Evolutionary conservation across 331 rosid genomes (phyloP).

Genomic region (Quercus phellos): DNA sequence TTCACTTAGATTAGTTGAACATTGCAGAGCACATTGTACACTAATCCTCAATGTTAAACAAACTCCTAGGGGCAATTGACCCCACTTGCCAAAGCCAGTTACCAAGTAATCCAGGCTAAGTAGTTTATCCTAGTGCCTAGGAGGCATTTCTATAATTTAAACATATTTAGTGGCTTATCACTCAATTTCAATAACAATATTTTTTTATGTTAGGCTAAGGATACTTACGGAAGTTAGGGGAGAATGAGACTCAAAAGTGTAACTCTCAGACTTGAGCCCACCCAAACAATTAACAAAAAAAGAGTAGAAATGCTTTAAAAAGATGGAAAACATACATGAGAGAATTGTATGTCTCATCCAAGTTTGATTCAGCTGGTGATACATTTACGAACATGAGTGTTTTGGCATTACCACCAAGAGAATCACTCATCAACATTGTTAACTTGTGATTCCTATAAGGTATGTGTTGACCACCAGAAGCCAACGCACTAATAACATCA

Average conservation of each 20-base stretch:
- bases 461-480: constrained; percentile 89
- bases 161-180: neutral
- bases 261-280: neutral
- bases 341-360: constrained; percentile 92
- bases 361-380: constrained; percentile 79
- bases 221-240: neutral
- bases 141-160: neutral
- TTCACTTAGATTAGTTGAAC: too few relatives aligned
- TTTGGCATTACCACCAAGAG: constrained; percentile 95
- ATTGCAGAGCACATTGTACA: too few relatives aligned
- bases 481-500: constrained; percentile 91
- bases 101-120: too few relatives aligned
- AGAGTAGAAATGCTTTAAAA: neutral
- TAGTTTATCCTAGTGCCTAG: too few relatives aligned
- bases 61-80: too few relatives aligned
- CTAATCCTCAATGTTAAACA: too few relatives aligned
- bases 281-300: neutral
- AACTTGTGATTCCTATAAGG: constrained; percentile 95
- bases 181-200: neutral
- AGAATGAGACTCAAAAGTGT: neutral
- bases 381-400: constrained; percentile 98
- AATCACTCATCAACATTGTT: constrained; percentile 98
- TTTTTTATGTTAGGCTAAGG: too few relatives aligned
- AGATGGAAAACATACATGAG: constrained; percentile 52
- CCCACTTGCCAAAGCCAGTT: too few relatives aligned